A percentile compares a stretch with the other conserved stretches of the same genome.
Evolutionary conservation across 1,284 basidiomycete genomes (phyloP).

Genomic region (Laetiporus sulphureus): DNA sequence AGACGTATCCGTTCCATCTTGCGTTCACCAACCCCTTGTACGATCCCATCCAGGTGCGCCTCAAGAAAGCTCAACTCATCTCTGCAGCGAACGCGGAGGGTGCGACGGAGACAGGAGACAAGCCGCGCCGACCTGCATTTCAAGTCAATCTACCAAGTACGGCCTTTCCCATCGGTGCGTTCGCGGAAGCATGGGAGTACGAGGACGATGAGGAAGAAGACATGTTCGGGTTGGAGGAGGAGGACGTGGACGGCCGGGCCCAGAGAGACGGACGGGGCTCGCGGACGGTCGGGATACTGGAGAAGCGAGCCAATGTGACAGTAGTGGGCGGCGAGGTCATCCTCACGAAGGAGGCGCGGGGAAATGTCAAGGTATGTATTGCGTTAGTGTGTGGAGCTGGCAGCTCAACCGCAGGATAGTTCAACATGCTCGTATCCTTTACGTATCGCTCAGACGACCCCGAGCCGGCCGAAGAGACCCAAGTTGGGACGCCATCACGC

Average conservation of each 20-base stretch:
- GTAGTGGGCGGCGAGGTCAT: slow-evolving; percentile 80
- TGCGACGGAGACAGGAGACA: no score
- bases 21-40: slow-evolving; percentile 91
- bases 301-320: slow-evolving; percentile 83
- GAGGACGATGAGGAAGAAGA: slow-evolving; percentile 90
- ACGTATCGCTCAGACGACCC: slow-evolving; percentile 88
- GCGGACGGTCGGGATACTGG: slow-evolving; percentile 73
- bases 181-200: slow-evolving; percentile 94
- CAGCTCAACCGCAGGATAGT: slow-evolving; percentile 40
- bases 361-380: slow-evolving; percentile 61
- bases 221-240: slow-evolving; percentile 71
- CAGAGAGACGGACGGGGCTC: slow-evolving; percentile 37
- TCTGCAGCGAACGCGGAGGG: slow-evolving; percentile 31
- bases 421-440: slow-evolving; percentile 88
- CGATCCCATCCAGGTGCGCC: slow-evolving; percentile 84
- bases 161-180: slow-evolving; percentile 78
- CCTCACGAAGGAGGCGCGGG: slow-evolving; percentile 67
- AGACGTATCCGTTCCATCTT: slow-evolving; percentile 82
- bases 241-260: slow-evolving; percentile 40
- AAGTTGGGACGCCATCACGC: no score
- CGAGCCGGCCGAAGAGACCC: slow-evolving; percentile 48
- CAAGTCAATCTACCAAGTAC: slow-evolving; percentile 71
- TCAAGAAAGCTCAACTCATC: slow-evolving; percentile 50
- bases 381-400: neutral
- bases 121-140: slow-evolving; percentile 62